Evolutionary conservation across 1,139 yeast species (phyloP).

Genomic region (Arxiozyma bovina): DNA sequence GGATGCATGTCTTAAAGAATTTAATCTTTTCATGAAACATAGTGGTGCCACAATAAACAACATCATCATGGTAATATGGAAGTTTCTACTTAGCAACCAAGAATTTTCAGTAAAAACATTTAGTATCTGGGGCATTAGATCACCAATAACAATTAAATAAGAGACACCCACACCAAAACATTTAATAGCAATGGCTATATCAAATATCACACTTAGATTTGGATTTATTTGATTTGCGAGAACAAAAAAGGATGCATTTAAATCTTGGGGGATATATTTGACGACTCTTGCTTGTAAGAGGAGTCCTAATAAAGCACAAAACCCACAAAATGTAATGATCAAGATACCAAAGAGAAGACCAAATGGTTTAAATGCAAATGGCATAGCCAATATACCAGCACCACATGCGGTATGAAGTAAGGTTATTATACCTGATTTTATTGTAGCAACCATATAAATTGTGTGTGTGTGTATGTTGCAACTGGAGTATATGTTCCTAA

Average conservation of each 20-base stretch:
- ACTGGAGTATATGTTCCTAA: too few relatives aligned
- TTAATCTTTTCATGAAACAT: slow-evolving; percentile 55
- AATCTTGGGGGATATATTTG: slow-evolving; percentile 53
- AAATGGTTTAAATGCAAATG: slow-evolving; percentile 78
- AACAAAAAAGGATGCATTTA: slow-evolving; percentile 69
- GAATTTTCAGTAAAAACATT: slow-evolving; percentile 35
- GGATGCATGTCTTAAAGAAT: slow-evolving; percentile 62
- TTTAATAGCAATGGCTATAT: slow-evolving; percentile 81
- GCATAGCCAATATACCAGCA: slow-evolving; percentile 92
- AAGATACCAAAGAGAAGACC: slow-evolving; percentile 66
- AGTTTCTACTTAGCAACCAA: slow-evolving; percentile 40
- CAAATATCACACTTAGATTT: slow-evolving; percentile 69
- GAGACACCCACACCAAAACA: slow-evolving; percentile 78
- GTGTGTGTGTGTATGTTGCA: neutral
- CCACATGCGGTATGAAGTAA: slow-evolving; percentile 56
- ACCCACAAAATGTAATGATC: slow-evolving; percentile 47
- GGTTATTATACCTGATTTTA: slow-evolving; percentile 15
- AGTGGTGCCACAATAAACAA: slow-evolving; percentile 47
- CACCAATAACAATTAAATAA: slow-evolving; percentile 69
- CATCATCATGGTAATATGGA: slow-evolving; percentile 62
- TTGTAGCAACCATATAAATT: slow-evolving; percentile 21
- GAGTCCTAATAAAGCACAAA: slow-evolving; percentile 24
- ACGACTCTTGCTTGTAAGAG: slow-evolving; percentile 26
- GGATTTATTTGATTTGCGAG: slow-evolving; percentile 76
- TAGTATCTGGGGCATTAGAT: slow-evolving; percentile 62